Evolutionary conservation across 257 asterid species (phyloP).

Genomic region (Lantana camara): DNA sequence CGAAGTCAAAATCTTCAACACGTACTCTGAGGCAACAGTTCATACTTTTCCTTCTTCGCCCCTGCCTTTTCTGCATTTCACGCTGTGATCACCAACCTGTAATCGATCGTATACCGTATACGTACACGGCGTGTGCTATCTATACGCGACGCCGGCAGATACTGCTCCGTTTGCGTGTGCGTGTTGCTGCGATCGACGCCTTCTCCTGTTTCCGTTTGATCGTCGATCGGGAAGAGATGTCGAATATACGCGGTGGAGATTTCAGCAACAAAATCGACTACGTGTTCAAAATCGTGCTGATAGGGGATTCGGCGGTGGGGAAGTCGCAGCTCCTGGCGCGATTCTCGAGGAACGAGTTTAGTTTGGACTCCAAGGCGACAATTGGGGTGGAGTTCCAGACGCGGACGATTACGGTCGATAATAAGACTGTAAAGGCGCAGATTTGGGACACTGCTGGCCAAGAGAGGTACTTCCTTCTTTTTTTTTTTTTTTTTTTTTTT

Average conservation of each 20-base stretch:
- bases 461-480: slow-evolving; percentile 49
- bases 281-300: slow-evolving; percentile 73
- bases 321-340: slow-evolving; percentile 84
- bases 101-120: slow-evolving; percentile 2
- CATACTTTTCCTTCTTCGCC: not conserved
- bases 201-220: not conserved
- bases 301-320: slow-evolving; percentile 87
- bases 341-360: slow-evolving; percentile 72
- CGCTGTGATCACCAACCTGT: not conserved
- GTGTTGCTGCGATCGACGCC: too few relatives aligned
- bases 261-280: slow-evolving; percentile 68
- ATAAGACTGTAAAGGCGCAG: slow-evolving; percentile 77
- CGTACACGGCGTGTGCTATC: not conserved
- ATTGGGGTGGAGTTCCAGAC: slow-evolving; percentile 88
- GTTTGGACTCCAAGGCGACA: slow-evolving; percentile 74
- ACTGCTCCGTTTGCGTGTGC: slow-evolving; percentile 10
- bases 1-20: slow-evolving; percentile 17
- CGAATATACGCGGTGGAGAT: slow-evolving; percentile 56
- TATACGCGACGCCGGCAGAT: not conserved
- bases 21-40: not conserved
- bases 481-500: not conserved
- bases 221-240: slow-evolving; percentile 35
- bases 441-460: slow-evolving; percentile 97
- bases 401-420: slow-evolving; percentile 61
- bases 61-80: not conserved